Base-by-base conservation (phyloP, 495 filamentous ascomycete species). In the Viridothelium virens region DNA sequence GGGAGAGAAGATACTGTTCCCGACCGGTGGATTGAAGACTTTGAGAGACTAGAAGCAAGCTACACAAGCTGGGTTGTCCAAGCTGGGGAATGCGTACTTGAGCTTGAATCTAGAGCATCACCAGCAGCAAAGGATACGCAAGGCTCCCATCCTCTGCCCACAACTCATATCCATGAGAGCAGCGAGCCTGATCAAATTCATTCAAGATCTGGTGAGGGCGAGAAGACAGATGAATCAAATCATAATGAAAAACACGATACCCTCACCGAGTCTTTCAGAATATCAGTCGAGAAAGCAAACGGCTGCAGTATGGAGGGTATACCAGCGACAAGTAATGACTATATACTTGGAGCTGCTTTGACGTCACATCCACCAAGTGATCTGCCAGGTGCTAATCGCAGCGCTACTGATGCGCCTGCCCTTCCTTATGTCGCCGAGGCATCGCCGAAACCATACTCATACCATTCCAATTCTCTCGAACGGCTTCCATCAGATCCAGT, bases 1-100 rank as follows among this genome's bases (percentile, higher is more conserved):
- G 91, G 90, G 4, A 82, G 85, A 36, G 80, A 87, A 63, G 94
- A 98, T 70, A 88, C 88, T 2, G 74, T 98, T 10, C 94, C 94
- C 0, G 91, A 96, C 39, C 71, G 77, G 25, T 98, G 95, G 95
- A 84, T 97, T 59, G 90, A 92, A 65, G 81, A 86, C 6, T 84
- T 97, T 70, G 95, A 97, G 73, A 74, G 75, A 0, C 76, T 96
- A 14, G 95, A 98, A 71, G 80, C 84, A 11, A 83, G 88, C n/a
- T 96, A 92, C 76, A 83, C 85, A 7, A 79, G 83, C 14, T 97
- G 94, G 95, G 85, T 85, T 14, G 71, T 75, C 34, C 72, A 74
- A 38, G 76, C 77, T 16, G 73, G 73, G 44, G 68, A 68, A 48
- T 68, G 68, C 39, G 66, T 79, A 11, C 62, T 78, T 41, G 75